These are phyloP conservation scores for Saprolegnia diclina DNA, from an alignment of 352 stramenopile species.

Conservation along the genomic window DNA sequence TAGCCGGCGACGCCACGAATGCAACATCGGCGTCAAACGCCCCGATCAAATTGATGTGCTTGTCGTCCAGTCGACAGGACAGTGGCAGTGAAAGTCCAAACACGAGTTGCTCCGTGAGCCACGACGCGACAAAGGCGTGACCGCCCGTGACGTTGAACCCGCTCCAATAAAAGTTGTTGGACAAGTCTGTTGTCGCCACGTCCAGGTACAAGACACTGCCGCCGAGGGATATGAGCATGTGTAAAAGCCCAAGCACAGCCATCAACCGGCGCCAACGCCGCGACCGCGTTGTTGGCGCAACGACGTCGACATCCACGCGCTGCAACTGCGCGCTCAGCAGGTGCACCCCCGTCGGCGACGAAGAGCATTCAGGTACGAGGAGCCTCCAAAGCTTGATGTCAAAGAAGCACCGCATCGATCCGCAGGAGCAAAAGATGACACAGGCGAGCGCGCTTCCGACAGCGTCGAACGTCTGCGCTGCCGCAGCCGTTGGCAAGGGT, in stretches of 20 bases:
- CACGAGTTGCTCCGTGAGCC: neutral
- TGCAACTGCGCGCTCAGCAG: neutral
- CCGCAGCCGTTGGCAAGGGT: neutral
- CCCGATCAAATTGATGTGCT: neutral
- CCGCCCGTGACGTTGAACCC: constrained; percentile 8
- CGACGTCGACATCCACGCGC: neutral
- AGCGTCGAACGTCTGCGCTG: neutral
- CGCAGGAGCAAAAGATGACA: neutral
- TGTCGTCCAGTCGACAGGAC: neutral
- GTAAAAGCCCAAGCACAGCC: neutral
- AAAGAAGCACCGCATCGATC: neutral
- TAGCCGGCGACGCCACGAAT: neutral
- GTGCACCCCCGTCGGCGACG: neutral
- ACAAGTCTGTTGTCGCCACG: neutral
- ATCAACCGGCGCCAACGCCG: neutral
- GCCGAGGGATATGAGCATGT: neutral
- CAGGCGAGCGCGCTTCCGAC: neutral
- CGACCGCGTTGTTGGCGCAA: neutral
- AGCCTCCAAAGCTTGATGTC: constrained; percentile 19
- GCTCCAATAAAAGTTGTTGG: constrained; percentile 14
- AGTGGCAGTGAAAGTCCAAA: neutral
- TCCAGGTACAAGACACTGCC: neutral
- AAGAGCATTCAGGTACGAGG: neutral
- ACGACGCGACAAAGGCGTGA: constrained; percentile 8
- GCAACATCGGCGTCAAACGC: neutral